phyloP scores from a whole-genome alignment of 495 filamentous ascomycete genomes.

The Neurospora tetrasperma region DNA sequence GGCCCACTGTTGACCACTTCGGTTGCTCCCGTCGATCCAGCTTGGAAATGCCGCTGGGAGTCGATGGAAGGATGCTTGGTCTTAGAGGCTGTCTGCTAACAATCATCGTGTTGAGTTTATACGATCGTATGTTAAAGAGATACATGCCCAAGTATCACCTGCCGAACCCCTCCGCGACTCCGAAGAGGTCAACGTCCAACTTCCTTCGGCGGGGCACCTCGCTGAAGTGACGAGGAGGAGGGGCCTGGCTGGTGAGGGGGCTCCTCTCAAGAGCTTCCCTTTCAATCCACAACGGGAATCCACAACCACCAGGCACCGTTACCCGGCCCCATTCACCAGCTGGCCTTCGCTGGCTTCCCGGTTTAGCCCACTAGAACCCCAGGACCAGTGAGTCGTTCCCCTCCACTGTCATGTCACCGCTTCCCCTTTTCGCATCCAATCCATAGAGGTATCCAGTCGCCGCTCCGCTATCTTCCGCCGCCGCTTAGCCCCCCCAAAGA shows the following conservation, averaged over 20 bases:
- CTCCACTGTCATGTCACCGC: constrained; percentile 1
- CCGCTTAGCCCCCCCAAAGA: neutral
- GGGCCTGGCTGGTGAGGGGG: neutral
- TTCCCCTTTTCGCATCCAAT: constrained; percentile 1
- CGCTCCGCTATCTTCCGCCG: constrained; percentile 1
- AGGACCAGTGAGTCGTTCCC: neutral
- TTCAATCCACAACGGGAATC: neutral
- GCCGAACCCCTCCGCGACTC: neutral
- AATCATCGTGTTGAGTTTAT: neutral
- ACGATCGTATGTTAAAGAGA: neutral
- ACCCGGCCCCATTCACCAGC: neutral
- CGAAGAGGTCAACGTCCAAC: neutral
- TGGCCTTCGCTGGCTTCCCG: neutral
- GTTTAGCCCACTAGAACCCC: neutral
- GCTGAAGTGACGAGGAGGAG: neutral
- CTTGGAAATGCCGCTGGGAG: neutral
- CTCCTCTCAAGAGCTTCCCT: neutral
- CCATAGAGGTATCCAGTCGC: neutral
- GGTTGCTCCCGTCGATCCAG: neutral
- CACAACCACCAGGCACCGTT: neutral
- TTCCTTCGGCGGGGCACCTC: neutral
- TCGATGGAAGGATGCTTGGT: neutral
- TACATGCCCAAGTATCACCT: neutral
- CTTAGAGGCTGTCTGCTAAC: neutral
- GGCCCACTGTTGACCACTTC: neutral